phyloP scores from a whole-genome alignment of 2,329 filamentous ascomycete species.

The Nothomitra cinnamomea region DNA sequence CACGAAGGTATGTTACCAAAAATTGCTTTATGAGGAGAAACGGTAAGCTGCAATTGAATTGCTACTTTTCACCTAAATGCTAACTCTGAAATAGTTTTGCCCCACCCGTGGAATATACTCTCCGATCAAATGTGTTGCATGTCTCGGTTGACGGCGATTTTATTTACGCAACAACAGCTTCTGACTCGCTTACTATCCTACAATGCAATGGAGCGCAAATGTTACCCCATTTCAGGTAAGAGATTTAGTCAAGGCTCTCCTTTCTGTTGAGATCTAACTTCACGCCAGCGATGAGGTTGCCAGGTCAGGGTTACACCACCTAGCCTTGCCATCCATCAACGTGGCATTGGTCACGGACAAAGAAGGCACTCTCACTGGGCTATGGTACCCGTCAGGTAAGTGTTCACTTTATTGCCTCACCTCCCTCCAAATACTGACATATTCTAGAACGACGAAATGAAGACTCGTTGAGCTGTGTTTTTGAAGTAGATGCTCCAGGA shows the following conservation, averaged over 20 bases:
- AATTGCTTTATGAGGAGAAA: constrained; percentile 10
- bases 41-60: constrained; percentile 8
- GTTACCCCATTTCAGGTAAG: constrained; percentile 12
- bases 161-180: constrained; percentile 12
- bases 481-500: constrained; percentile 37
- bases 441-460: constrained; percentile 11
- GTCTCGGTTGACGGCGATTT: constrained; percentile 13
- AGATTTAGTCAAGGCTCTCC: neutral
- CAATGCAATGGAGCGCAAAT: constrained; percentile 10
- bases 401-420: neutral
- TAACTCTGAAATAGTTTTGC: constrained; percentile 8
- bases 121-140: constrained; percentile 12
- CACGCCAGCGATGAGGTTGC: constrained; percentile 12
- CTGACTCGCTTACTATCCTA: constrained; percentile 13
- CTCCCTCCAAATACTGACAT: constrained; percentile 6
- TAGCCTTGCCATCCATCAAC: constrained; percentile 8
- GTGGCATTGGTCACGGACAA: constrained; percentile 14
- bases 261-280: neutral
- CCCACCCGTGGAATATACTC: constrained; percentile 8
- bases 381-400: constrained; percentile 14
- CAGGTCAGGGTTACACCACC: constrained; percentile 12
- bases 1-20: constrained; percentile 10
- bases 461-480: constrained; percentile 24
- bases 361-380: constrained; percentile 14
- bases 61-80: neutral